Evolutionary conservation across 2,329 filamentous ascomycete genomes (phyloP), one percentile per base, ranked within the genome.

Genomic region (Curvularia hawaiiensis): DNA sequence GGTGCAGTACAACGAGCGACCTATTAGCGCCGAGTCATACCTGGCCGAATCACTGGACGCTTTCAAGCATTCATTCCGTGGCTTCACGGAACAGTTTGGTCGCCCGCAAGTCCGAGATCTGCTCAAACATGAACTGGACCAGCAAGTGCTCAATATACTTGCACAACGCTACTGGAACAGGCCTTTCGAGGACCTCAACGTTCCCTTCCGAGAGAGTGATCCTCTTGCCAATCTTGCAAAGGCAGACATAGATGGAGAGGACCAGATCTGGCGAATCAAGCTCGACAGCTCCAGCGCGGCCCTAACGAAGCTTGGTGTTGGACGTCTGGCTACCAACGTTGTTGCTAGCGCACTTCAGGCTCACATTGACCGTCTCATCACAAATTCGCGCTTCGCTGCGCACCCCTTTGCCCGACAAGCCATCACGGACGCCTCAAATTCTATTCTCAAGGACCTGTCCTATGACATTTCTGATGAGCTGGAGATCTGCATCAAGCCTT

Each of bases 401-500:
- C 95, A 99, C 70, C 95, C 96, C 0, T 97, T 95, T 68, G 95
- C 95, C 10, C 89, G 91, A 35, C 88, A 95, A 75, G 91, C 92
- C n/a, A 98, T 99, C 64, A 90, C 88, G 47, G 92, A 97, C 67
- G 93, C 95, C 1, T 92, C 92, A 1, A 90, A 91, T 0, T 90
- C 87, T 26, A 98, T 99, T 52, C 80, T 99, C 12, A 95, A 95
- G 64, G 95, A 99, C 70, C 85, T 94, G 14, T 97, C 96, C 63
- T 98, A 97, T 79, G 95, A 94, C 77, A 99, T 96, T 1, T 95
- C 91, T 62, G 96, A 99, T 70, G 95, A 98, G 78, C 91, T 99
- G 1, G 95, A 99, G 77, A 98, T 98, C 73, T 99, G 94, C 74
- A 96, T 99, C 78, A 99, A 99, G 77, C 95, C 96, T 0, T 99